phyloP scores from a whole-genome alignment of 2,329 filamentous ascomycete species.

The Pezicula carpinea region DNA sequence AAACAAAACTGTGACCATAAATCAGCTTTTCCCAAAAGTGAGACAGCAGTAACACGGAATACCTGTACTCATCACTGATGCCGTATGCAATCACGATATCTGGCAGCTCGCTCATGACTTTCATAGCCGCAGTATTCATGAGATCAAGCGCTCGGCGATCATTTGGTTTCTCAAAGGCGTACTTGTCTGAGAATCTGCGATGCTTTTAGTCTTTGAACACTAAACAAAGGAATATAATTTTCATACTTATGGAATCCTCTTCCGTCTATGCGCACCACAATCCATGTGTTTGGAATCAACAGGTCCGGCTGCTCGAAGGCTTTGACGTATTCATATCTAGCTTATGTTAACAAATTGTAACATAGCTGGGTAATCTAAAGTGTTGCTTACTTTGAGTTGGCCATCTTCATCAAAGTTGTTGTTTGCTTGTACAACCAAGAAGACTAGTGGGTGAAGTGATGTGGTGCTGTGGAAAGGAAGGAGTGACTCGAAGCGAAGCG shows the following conservation, averaged over 20 bases:
- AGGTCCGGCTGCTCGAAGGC: conserved; percentile 78
- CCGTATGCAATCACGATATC: conserved; percentile 89
- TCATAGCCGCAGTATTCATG: conserved; percentile 90
- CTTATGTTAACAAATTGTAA: not conserved
- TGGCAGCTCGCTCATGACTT: conserved; percentile 76
- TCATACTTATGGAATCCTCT: conserved; percentile 88
- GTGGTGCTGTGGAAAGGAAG: no score
- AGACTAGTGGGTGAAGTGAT: no score
- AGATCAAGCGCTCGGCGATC: conserved; percentile 81
- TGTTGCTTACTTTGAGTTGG: conserved; percentile 10
- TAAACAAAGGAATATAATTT: not conserved
- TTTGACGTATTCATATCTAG: conserved; percentile 90
- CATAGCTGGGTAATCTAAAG: not conserved
- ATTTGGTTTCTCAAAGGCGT: conserved; percentile 88
- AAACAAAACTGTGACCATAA: conserved; percentile 66
- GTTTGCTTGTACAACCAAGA: no score
- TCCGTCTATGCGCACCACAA: conserved; percentile 90
- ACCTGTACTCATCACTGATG: conserved; percentile 91
- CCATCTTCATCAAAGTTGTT: conserved; percentile 2
- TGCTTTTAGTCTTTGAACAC: not conserved
- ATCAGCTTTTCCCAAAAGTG: no score
- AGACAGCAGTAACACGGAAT: conserved; percentile 5
- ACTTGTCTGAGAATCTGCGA: conserved; percentile 73
- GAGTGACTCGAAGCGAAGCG: no score
- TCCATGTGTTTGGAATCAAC: conserved; percentile 88